Evolutionary conservation across 192 early-diverging fungal genomes (phyloP).

Genomic region (Anaeromyces robustus): DNA sequence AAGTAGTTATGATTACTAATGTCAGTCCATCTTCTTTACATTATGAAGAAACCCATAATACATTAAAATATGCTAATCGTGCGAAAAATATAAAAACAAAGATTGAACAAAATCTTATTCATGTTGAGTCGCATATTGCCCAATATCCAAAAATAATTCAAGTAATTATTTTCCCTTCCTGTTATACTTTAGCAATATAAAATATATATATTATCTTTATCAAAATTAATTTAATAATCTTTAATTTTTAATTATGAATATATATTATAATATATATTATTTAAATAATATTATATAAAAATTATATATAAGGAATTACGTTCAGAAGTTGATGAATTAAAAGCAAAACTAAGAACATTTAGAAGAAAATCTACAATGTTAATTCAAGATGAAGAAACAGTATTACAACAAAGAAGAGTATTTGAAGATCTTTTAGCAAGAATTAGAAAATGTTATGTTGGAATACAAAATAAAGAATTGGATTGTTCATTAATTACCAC

Average conservation of each 20-base stretch:
- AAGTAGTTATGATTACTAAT: constrained; percentile 66
- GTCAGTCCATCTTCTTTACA: constrained; percentile 45
- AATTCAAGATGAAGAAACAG: not conserved
- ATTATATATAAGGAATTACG: not conserved
- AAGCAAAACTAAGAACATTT: not conserved
- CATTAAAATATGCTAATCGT: constrained; percentile 60
- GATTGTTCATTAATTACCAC: not conserved
- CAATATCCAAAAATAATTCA: not conserved
- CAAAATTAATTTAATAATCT: too few relatives aligned
- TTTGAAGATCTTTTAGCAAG: not conserved
- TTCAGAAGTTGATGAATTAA: not conserved
- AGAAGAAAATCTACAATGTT: not conserved
- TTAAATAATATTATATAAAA: too few relatives aligned
- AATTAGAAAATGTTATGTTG: not conserved
- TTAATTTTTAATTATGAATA: too few relatives aligned
- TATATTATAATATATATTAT: too few relatives aligned
- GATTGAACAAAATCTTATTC: not conserved
- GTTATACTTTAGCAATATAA: too few relatives aligned
- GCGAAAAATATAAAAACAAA: constrained; percentile 50
- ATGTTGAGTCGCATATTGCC: not conserved
- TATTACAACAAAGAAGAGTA: not conserved
- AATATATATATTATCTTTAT: too few relatives aligned
- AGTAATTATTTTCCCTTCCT: not conserved
- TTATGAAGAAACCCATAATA: constrained; percentile 63
- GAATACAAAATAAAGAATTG: not conserved